Evolutionary conservation across 2,329 filamentous ascomycete species (phyloP).

Genomic region (Pseudopyricularia cyperi): DNA sequence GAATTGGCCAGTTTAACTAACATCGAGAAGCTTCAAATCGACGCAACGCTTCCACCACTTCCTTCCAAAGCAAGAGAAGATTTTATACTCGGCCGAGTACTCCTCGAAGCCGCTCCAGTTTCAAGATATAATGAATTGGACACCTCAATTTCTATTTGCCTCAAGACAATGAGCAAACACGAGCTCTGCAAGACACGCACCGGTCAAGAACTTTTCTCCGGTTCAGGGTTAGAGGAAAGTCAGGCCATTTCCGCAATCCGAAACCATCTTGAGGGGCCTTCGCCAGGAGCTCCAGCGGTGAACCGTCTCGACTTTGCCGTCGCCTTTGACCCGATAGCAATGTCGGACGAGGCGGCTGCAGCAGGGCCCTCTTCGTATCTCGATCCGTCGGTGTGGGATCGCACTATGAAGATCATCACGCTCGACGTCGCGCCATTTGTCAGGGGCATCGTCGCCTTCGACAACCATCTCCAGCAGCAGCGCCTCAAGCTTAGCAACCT

Average conservation of each 20-base stretch:
- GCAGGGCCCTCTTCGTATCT: conserved; percentile 28
- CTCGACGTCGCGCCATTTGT: conserved; percentile 81
- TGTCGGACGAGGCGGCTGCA: conserved; percentile 22
- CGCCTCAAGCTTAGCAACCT: conserved; percentile 43
- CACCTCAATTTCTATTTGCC: conserved; percentile 16
- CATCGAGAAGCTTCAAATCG: conserved; percentile 34
- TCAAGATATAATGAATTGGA: conserved; percentile 17
- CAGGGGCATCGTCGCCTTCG: conserved; percentile 70
- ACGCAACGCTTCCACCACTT: conserved; percentile 49
- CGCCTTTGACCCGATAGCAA: conserved; percentile 49
- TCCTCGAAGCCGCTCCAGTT: conserved; percentile 31
- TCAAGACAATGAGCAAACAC: conserved; percentile 19
- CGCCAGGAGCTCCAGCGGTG: conserved; percentile 16
- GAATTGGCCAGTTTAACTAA: background rate
- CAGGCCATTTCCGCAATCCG: conserved; percentile 22
- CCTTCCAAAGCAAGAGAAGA: conserved; percentile 33
- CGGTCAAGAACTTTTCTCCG: background rate
- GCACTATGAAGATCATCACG: conserved; percentile 50
- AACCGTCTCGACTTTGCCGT: conserved; percentile 38
- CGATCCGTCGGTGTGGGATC: conserved; percentile 65
- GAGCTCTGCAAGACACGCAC: conserved; percentile 9
- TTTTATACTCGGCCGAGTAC: conserved; percentile 30
- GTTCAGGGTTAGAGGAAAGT: conserved; percentile 16
- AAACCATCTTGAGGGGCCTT: conserved; percentile 17
- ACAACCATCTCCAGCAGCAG: conserved; percentile 56